phyloP scores from a whole-genome alignment of 2,329 filamentous ascomycete species.

The Sporothrix euskadiensis region DNA sequence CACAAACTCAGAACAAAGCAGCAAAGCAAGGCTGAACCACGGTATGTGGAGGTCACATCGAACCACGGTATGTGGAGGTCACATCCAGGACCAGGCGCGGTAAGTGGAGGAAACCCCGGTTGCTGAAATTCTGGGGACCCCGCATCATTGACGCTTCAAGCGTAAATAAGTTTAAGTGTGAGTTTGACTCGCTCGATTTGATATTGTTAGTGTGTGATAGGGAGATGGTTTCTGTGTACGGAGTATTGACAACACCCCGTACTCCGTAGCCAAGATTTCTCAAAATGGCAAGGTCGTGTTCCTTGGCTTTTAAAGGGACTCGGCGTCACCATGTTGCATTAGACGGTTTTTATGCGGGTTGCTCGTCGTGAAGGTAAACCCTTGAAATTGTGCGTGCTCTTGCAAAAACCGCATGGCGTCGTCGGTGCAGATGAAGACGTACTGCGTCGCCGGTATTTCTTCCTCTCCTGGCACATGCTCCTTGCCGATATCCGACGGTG shows the following conservation, averaged over 20 bases:
- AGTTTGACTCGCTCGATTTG: no score
- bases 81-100: background rate
- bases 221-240: no score
- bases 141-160: no score
- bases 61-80: background rate
- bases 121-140: no score
- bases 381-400: background rate
- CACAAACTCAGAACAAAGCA: background rate
- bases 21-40: background rate
- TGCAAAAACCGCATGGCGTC: background rate
- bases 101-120: background rate
- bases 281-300: no score
- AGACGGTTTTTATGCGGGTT: no score
- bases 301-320: no score
- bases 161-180: no score
- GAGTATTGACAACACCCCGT: no score
- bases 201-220: no score
- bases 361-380: background rate
- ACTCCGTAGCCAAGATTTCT: no score
- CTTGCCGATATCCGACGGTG: background rate
- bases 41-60: background rate
- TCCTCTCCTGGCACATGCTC: background rate
- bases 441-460: background rate
- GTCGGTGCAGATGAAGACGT: background rate
- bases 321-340: no score